Evolutionary conservation across 202 grass and related monocot species (phyloP).

Genomic region (Digitaria exilis): DNA sequence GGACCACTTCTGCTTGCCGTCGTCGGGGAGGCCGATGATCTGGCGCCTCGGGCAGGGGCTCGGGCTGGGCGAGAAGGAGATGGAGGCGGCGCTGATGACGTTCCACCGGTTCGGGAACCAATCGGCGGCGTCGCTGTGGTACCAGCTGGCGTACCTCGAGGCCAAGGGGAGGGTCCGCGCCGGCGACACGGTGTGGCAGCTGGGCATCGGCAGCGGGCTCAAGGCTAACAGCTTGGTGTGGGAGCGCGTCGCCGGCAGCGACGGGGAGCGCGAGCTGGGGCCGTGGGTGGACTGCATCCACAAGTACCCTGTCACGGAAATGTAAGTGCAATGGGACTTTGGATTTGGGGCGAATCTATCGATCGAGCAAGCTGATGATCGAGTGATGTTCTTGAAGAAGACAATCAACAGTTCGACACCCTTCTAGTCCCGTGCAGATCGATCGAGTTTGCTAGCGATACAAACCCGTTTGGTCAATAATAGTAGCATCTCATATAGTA

Average conservation of each 20-base stretch:
- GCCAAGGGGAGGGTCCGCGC: slow-evolving; percentile 45
- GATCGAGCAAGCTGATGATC: not conserved
- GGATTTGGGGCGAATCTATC: no score
- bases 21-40: slow-evolving; percentile 64
- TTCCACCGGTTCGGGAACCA: slow-evolving; percentile 80
- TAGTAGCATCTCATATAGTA: no score
- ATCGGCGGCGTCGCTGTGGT: slow-evolving; percentile 73
- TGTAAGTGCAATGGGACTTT: not conserved
- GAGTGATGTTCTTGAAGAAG: not conserved
- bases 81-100: slow-evolving; percentile 64
- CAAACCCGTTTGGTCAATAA: not conserved
- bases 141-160: slow-evolving; percentile 72
- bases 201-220: slow-evolving; percentile 63
- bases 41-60: slow-evolving; percentile 57
- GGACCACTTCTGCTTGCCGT: slow-evolving; percentile 67
- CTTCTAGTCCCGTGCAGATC: not conserved
- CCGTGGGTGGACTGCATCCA: slow-evolving; percentile 63
- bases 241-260: slow-evolving; percentile 44
- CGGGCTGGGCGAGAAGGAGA: slow-evolving; percentile 44
- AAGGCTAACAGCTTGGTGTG: slow-evolving; percentile 68
- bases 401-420: no score
- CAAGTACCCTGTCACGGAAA: slow-evolving; percentile 35
- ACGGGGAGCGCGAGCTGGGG: slow-evolving; percentile 27
- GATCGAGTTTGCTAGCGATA: not conserved
- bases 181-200: slow-evolving; percentile 59